Percentiles rank a stretch among this genome's conserved stretches.
Evolutionary conservation across 805 yeast genomes (phyloP).

Genomic region (Babjeviella inositovora): DNA sequence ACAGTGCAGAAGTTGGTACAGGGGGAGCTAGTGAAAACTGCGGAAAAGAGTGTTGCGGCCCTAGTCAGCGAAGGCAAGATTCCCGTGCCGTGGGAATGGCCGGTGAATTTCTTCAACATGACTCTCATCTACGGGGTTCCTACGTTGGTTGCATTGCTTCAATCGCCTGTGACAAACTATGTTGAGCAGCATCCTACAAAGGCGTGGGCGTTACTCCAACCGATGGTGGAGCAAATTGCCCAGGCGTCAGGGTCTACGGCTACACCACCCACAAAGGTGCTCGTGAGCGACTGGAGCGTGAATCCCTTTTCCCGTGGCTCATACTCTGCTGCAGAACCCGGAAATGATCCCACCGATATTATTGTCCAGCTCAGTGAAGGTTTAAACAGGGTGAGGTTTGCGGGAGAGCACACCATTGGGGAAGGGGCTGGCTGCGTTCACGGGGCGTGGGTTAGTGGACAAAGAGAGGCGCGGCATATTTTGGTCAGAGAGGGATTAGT

Average conservation of each 20-base stretch:
- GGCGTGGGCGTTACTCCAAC: constrained; percentile 45
- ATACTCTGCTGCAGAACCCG: constrained; percentile 55
- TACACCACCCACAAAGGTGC: constrained; percentile 21
- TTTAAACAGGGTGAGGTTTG: constrained; percentile 50
- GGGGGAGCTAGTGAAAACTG: constrained; percentile 1
- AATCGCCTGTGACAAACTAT: constrained; percentile 56
- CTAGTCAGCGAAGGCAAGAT: constrained; percentile 1
- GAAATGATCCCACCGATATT: constrained; percentile 52
- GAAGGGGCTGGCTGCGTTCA: constrained; percentile 91
- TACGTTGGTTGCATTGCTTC: constrained; percentile 48
- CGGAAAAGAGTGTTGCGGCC: neutral
- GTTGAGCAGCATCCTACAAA: constrained; percentile 29
- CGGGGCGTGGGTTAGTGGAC: constrained; percentile 77
- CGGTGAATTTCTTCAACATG: constrained; percentile 45
- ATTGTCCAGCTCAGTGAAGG: constrained; percentile 49
- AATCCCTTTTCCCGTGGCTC: constrained; percentile 76
- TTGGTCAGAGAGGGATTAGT: constrained; percentile 2
- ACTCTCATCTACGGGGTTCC: constrained; percentile 31
- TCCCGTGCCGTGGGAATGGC: constrained; percentile 38
- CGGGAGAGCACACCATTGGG: constrained; percentile 78
- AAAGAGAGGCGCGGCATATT: constrained; percentile 11
- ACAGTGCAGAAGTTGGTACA: constrained; percentile 2
- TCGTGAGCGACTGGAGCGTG: constrained; percentile 60
- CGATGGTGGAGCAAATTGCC: too few relatives aligned
- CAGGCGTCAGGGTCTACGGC: too few relatives aligned